Percentiles rank a stretch among this genome's conserved stretches.
Conservation (phyloP, 306 rosid genomes). For the Cucurbita pepo region DNA sequence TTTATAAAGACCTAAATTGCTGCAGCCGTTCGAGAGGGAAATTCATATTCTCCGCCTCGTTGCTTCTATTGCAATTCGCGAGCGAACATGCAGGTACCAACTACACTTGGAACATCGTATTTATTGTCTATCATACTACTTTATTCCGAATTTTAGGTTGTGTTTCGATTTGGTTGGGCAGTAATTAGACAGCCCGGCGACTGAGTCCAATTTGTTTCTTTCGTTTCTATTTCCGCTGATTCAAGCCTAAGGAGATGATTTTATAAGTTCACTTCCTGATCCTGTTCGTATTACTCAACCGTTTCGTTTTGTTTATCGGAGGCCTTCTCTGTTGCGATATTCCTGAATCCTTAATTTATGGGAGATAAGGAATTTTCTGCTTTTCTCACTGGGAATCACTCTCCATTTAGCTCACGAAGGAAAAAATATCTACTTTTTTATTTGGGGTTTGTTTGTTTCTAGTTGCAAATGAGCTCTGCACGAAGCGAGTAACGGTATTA, state of each 20-base stretch:
- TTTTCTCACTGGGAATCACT: background rate
- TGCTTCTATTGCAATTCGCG: background rate
- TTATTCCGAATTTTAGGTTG: background rate
- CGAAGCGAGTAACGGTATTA: background rate
- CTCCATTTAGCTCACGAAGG: too few species aligned
- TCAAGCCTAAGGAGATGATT: background rate
- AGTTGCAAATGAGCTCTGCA: background rate
- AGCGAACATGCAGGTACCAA: conserved; percentile 1
- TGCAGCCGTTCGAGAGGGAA: too few species aligned
- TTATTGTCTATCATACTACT: background rate
- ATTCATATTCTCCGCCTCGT: background rate
- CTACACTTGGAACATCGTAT: background rate
- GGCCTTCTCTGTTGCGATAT: background rate
- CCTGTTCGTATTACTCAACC: background rate
- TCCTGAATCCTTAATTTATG: background rate
- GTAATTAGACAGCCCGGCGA: background rate
- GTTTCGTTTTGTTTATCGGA: background rate
- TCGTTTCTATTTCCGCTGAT: background rate
- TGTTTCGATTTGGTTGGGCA: background rate
- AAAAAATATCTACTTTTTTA: background rate
- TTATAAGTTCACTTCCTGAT: background rate
- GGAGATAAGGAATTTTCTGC: background rate
- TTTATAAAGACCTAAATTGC: too few species aligned
- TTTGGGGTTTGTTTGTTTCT: background rate
- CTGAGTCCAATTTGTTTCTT: background rate